A percentile compares a stretch with the other conserved stretches of the same genome.
These are phyloP conservation scores for Phytopythium vexans DNA, from an alignment of 352 stramenopile species.

Conservation along the genomic window DNA sequence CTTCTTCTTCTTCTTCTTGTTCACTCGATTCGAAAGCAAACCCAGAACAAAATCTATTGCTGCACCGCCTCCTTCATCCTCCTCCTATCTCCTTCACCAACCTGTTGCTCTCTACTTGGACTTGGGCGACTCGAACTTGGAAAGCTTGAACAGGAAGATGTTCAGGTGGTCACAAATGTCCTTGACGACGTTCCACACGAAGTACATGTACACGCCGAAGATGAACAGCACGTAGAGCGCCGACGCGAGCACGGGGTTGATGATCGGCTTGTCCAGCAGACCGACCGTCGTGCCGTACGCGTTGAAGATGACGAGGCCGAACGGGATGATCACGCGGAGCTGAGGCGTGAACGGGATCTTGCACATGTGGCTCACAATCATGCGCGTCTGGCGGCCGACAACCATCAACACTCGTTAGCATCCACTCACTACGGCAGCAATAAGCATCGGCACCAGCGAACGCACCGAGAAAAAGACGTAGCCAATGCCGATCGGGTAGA, in stretches of 20 bases:
- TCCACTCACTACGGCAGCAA: background rate
- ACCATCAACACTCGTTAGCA: conserved; percentile 3
- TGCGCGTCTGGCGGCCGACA: conserved; percentile 59
- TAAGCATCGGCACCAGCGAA: background rate
- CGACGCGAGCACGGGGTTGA: conserved; percentile 67
- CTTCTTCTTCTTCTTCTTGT: conserved; percentile 19
- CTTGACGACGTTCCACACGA: conserved; percentile 73
- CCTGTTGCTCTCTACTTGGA: conserved; percentile 18
- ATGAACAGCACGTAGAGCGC: conserved; percentile 75
- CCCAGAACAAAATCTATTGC: no score
- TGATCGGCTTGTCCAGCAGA: conserved; percentile 39
- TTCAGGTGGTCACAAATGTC: conserved; percentile 86
- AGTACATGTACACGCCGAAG: conserved; percentile 74
- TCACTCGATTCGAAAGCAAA: no score
- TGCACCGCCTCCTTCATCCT: no score
- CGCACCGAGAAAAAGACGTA: conserved; percentile 85
- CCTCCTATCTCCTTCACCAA: no score
- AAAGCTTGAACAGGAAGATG: conserved; percentile 84
- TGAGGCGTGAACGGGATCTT: conserved; percentile 85
- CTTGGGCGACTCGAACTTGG: conserved; percentile 31
- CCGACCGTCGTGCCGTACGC: conserved; percentile 52
- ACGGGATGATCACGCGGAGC: conserved; percentile 77
- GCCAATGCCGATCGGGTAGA: conserved; percentile 76
- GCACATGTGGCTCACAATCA: conserved; percentile 90
- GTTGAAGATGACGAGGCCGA: conserved; percentile 73